Percentiles rank a stretch among this genome's conserved stretches.
Evolutionary conservation across 257 asterid species (phyloP).

Genomic region (Primulina tabacum): DNA sequence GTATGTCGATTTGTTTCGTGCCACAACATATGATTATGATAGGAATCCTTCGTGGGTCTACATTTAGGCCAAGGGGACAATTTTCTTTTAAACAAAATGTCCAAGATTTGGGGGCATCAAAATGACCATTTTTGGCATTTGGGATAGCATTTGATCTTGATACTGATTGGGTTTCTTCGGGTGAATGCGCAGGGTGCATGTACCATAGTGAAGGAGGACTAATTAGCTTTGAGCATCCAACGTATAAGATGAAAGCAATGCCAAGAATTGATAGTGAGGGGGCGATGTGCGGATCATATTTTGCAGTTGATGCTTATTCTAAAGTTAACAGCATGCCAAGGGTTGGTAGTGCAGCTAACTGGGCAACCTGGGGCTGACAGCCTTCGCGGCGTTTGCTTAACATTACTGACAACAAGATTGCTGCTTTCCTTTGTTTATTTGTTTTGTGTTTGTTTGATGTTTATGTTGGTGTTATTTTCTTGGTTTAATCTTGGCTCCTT

Average conservation of each 20-base stretch:
- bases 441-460: background rate
- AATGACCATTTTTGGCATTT: background rate
- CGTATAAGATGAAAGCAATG: constrained; percentile 85
- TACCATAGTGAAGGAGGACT: constrained; percentile 82
- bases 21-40: background rate
- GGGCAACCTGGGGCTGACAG: constrained; percentile 68
- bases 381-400: constrained; percentile 20
- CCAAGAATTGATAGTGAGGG: constrained; percentile 96
- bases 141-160: background rate
- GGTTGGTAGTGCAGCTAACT: constrained; percentile 94
- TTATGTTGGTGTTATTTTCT: constrained; percentile 1
- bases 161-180: background rate
- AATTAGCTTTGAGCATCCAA: constrained; percentile 91
- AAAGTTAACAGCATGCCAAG: constrained; percentile 83
- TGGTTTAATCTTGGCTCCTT: background rate
- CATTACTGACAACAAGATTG: background rate
- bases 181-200: constrained; percentile 67
- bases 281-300: constrained; percentile 80
- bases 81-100: background rate
- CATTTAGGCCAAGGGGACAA: background rate
- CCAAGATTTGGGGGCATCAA: background rate
- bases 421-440: background rate
- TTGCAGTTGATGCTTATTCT: constrained; percentile 72
- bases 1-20: constrained; percentile 35
- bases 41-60: background rate